A percentile compares a stretch with the other conserved stretches of the same genome.
Evolutionary conservation across 2,329 filamentous ascomycete genomes (phyloP).

Genomic region (Alternaria angustiovoidea): DNA sequence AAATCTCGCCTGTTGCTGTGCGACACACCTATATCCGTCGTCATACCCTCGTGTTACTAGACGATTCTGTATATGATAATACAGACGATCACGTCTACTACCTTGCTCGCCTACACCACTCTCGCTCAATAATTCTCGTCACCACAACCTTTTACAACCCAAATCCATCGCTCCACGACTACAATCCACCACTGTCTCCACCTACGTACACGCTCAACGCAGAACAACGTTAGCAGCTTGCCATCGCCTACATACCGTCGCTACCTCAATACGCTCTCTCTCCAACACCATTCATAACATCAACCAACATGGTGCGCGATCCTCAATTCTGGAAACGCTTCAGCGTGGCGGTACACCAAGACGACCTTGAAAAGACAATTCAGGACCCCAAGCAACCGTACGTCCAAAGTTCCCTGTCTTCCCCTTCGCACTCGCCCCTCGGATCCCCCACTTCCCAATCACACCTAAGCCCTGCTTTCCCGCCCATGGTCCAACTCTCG

Average conservation of each 20-base stretch:
- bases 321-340: conserved; percentile 69
- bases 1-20: conserved; percentile 27
- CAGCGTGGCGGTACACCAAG: conserved; percentile 64
- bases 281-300: neutral
- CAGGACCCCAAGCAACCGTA: conserved; percentile 51
- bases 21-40: conserved; percentile 16
- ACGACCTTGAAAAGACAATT: conserved; percentile 55
- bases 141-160: neutral
- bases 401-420: conserved; percentile 34
- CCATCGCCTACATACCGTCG: neutral
- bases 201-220: neutral
- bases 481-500: conserved; percentile 11
- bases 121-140: neutral
- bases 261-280: conserved; percentile 1
- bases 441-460: conserved; percentile 32
- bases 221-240: neutral
- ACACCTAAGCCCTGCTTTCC: conserved; percentile 17
- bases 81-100: neutral
- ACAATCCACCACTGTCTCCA: neutral
- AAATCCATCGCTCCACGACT: neutral
- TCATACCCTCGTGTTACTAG: conserved; percentile 1
- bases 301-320: conserved; percentile 60
- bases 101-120: neutral
- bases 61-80: neutral
- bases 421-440: conserved; percentile 23